Evolutionary conservation across 306 rosid species (phyloP).

Genomic region (Prunus campanulata): DNA sequence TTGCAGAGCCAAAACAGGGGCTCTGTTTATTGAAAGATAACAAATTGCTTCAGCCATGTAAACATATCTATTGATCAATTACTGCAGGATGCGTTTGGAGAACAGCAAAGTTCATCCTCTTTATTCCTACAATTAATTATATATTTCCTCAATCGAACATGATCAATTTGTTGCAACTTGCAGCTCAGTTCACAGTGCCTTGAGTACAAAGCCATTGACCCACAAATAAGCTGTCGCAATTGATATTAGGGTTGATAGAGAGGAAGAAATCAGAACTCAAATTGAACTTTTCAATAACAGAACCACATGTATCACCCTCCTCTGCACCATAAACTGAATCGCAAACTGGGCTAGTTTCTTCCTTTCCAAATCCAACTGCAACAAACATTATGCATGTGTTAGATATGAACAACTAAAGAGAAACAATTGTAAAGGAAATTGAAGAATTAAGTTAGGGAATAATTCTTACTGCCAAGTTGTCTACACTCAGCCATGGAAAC

Average conservation of each 20-base stretch:
- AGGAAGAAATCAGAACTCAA: neutral
- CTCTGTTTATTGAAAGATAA: no score
- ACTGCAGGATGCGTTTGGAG: neutral
- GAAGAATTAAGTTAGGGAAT: neutral
- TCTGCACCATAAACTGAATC: neutral
- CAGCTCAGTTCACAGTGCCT: neutral
- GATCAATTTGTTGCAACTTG: neutral
- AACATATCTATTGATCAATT: neutral
- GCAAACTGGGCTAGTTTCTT: neutral
- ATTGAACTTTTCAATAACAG: neutral
- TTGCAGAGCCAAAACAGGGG: no score
- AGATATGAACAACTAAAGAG: neutral
- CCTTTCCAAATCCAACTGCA: neutral
- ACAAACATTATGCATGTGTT: neutral
- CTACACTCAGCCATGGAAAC: conserved; percentile 7
- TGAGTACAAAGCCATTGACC: conserved; percentile 24
- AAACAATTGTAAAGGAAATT: neutral
- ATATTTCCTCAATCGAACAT: neutral
- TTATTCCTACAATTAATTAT: neutral
- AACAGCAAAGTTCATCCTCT: neutral
- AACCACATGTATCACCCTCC: conserved; percentile 10
- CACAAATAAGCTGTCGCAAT: conserved; percentile 5
- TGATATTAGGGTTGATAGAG: conserved; percentile 19
- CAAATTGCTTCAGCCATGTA: neutral
- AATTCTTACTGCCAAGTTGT: conserved; percentile 7